Evolutionary conservation across 2,329 filamentous ascomycete genomes (phyloP).

Genomic region (Boeremia exigua): DNA sequence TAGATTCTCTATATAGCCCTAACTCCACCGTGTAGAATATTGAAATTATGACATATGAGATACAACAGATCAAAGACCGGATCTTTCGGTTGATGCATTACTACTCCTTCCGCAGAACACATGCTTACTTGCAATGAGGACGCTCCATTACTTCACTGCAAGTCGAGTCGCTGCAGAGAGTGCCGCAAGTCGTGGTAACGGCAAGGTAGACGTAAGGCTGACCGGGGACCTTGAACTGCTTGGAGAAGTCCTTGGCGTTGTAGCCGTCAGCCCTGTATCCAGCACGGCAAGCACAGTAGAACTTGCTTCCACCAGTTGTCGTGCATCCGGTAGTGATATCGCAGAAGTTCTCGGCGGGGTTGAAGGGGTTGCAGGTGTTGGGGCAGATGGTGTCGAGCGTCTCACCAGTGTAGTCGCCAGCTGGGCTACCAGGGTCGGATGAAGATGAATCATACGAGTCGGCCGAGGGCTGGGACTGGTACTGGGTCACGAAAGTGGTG

Average conservation of each 20-base stretch:
- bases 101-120: background rate
- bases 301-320: constrained; percentile 29
- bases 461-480: constrained; percentile 1
- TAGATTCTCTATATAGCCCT: constrained; percentile 22
- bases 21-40: constrained; percentile 18
- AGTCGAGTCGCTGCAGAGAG: constrained; percentile 26
- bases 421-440: constrained; percentile 9
- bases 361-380: constrained; percentile 32
- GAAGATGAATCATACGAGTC: background rate
- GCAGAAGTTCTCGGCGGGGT: constrained; percentile 34
- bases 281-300: constrained; percentile 40
- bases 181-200: constrained; percentile 28
- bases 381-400: constrained; percentile 30
- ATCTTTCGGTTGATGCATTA: background rate
- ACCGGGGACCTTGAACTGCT: constrained; percentile 34
- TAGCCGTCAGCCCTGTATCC: constrained; percentile 28
- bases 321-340: constrained; percentile 32
- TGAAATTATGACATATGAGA: constrained; percentile 9
- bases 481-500: constrained; percentile 6
- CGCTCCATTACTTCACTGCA: constrained; percentile 34
- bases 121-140: constrained; percentile 24
- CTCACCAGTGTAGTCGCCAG: constrained; percentile 26
- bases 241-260: constrained; percentile 34
- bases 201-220: constrained; percentile 36
- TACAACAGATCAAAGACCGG: background rate